Base-by-base conservation (phyloP, 768 basidiomycete species). In the Termitomyces sp. region DNA sequence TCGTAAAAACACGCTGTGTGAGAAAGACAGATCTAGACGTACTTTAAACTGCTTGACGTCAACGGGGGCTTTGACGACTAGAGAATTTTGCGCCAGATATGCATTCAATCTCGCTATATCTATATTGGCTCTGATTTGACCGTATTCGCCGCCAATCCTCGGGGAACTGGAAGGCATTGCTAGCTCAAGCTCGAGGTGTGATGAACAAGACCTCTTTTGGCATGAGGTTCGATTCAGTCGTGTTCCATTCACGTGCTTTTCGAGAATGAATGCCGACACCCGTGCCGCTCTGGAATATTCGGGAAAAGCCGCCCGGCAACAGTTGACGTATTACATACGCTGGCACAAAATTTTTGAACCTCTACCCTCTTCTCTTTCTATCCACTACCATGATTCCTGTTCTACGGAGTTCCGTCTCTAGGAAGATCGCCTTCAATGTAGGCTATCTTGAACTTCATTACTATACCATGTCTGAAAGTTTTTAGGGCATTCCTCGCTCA, bases 1-100 rank as follows among this genome's bases (percentile, higher is more conserved):
- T 24, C 46, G 28, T 51, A 38, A 56, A 58, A 49, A 22, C 16
- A 35, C 20, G 5, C 22, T 43, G 20, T 40, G 10, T 35, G 16
- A 28, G 20, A 44, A 36, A 26, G 44, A 22, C 43, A 26, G 28
- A 47, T 43, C 11, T 35, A 8, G 35, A 70, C 83, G 53, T 71
- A 92, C 92, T 74, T 92, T 92, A 80, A 98, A 98, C 72, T 98
- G 96, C 76, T 94, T 90, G 33, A 97, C 84, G 20, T 76, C 72
- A 18, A 96, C 82, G 0, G 92, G 90, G 2, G 82, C 71, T 49
- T 73, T 72, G 53, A 94, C 79, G 0, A 70, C 73, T 14, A 78
- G 71, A 8, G 88, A 83, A 64, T 82, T 72, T 54, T 73, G 67
- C 53, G 73, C 66, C 61, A 98, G 80, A 70, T 90, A 94, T 24